Base-by-base conservation (phyloP, 148 eudicot genomes). In the Fagopyrum homotropicum region DNA sequence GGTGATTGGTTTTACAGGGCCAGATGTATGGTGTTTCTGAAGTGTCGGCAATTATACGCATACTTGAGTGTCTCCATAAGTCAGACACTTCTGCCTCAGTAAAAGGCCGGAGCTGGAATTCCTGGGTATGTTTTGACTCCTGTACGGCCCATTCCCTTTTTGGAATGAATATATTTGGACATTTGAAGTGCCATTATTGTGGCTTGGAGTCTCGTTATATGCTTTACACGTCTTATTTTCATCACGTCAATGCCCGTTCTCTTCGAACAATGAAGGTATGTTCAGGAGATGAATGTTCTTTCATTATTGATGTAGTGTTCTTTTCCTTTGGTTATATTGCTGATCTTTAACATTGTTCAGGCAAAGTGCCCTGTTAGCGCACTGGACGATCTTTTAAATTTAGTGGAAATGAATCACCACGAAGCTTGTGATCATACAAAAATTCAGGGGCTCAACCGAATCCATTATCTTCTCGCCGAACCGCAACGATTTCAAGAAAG, bases 21-120 rank as follows among this genome's bases (percentile, higher is more conserved):
- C 89, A 94, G 83, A 94, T 91, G 98, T 91, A 94, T 85, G 98
- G 92, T 85, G 98, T 97, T 78, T 94, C 98, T 71, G 98, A 94
- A 85, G 98, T 92, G 50, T 77, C 92, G 77, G 92, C 80, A 69
- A 96, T 85, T n/a, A n/a, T n/a, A n/a, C n/a, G n/a, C 22, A 83
- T 94, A 80, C 92, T 94, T 80, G 88, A 87, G 19, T 94, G 98
- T 87, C 85, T 94, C 77, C 98, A 94, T 82, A 77, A 76, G 14
- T 86, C 98, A 49, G 89, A 89, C 82, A 83, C 89, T 75, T 72
- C 79, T 26, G 87, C 84, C 73, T 87, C 86, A 43, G 80, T 77
- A 17, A 90, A 88, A 76, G 89, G 84, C 81, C 86, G 73, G 69
- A 76, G 82, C 79, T 81, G 75, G 61, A 91, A 88, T 59, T 82